Percentiles rank a stretch among this genome's conserved stretches.
Evolutionary conservation across 139 green algal species (phyloP).

Genomic region (Parachlorella kessleri): DNA sequence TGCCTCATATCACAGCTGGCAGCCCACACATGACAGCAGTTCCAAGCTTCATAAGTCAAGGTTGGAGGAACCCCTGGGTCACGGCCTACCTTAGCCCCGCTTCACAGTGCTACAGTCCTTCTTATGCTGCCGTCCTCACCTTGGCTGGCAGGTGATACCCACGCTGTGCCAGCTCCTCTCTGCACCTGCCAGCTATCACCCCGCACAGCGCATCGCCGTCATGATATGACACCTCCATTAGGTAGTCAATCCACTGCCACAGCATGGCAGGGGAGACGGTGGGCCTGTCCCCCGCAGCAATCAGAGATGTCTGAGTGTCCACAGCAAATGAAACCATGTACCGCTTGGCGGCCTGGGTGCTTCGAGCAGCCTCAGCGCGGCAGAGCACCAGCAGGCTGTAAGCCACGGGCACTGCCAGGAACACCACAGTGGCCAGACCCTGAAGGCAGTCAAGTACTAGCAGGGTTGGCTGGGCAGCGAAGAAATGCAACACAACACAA

Average conservation of each 20-base stretch:
- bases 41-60: no score
- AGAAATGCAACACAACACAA: no score
- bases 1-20: no score
- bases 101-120: no score
- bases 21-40: no score
- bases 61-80: no score
- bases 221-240: background rate
- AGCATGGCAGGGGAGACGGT: constrained; percentile 22
- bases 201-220: background rate
- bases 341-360: background rate
- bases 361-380: constrained; percentile 18
- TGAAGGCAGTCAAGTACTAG: no score
- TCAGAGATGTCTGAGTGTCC: constrained; percentile 30
- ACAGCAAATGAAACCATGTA: constrained; percentile 30
- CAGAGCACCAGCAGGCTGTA: constrained; percentile 28
- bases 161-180: background rate
- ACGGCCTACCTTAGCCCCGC: no score
- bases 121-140: no score
- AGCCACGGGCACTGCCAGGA: constrained; percentile 1
- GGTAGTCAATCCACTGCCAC: background rate
- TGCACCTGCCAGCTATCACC: background rate
- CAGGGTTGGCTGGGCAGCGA: no score
- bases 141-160: background rate
- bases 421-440: constrained; percentile 8
- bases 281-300: constrained; percentile 34